Evolutionary conservation across 768 basidiomycete species (phyloP).

Genomic region (Glaciozyma martinii): DNA sequence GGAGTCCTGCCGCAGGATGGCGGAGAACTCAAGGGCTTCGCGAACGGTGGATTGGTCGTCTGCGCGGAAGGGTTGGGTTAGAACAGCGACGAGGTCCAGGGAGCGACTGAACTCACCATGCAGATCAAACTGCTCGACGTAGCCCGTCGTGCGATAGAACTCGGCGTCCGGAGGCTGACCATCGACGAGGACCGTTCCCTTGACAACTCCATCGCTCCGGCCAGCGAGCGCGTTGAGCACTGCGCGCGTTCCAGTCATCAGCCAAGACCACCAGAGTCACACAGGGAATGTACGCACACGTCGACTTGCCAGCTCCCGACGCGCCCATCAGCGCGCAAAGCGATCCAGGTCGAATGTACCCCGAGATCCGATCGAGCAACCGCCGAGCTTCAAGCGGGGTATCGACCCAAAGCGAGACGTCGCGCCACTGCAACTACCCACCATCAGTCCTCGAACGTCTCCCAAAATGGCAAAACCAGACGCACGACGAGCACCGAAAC

Average conservation of each 20-base stretch:
- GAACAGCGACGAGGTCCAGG: slow-evolving; percentile 5
- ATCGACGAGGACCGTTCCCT: slow-evolving; percentile 44
- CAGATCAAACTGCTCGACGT: slow-evolving; percentile 40
- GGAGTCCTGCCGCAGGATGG: slow-evolving; percentile 43
- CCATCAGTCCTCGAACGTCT: background rate
- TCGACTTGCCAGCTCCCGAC: slow-evolving; percentile 43
- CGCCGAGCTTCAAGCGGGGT: slow-evolving; percentile 24
- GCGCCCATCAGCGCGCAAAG: slow-evolving; percentile 46
- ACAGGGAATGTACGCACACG: slow-evolving; percentile 24
- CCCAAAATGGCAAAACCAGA: background rate
- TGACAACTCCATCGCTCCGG: slow-evolving; percentile 43
- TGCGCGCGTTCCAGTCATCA: background rate
- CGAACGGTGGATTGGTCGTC: slow-evolving; percentile 40
- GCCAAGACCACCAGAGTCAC: background rate
- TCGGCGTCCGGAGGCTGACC: slow-evolving; percentile 40
- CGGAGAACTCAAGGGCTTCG: slow-evolving; percentile 44
- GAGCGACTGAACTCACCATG: slow-evolving; percentile 36
- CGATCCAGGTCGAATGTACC: slow-evolving; percentile 31
- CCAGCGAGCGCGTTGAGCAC: slow-evolving; percentile 37
- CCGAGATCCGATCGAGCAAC: slow-evolving; percentile 32
- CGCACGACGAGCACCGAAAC: slow-evolving; percentile 21
- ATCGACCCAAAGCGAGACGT: slow-evolving; percentile 28
- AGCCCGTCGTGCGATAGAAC: slow-evolving; percentile 44
- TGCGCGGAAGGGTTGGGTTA: slow-evolving; percentile 19
- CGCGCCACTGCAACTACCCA: slow-evolving; percentile 11